phyloP scores from a whole-genome alignment of 2,329 filamentous ascomycete genomes.

The Fusarium penzigii region DNA sequence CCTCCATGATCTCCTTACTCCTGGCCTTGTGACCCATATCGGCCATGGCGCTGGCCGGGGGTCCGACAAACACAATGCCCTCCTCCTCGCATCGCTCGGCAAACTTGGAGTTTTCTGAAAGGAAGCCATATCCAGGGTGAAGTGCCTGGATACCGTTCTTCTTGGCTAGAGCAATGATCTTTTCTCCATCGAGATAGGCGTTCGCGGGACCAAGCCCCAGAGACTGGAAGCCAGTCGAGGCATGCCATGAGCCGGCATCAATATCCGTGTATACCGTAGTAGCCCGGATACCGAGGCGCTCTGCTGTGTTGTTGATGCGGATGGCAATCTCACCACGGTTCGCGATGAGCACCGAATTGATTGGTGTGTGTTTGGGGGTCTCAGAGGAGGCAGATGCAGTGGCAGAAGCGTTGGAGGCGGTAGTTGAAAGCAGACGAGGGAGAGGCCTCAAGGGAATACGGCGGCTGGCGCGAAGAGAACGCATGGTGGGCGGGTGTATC shows the following conservation, averaged over 20 bases:
- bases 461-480: conserved; percentile 54
- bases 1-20: conserved; percentile 95
- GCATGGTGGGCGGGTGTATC: conserved; percentile 43
- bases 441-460: conserved; percentile 49
- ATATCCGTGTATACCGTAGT: conserved; percentile 95
- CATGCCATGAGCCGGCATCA: conserved; percentile 85
- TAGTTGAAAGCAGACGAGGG: conserved; percentile 41
- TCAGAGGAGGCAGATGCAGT: conserved; percentile 35
- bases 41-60: conserved; percentile 76
- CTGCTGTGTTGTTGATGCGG: conserved; percentile 85
- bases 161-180: conserved; percentile 87
- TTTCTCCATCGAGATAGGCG: conserved; percentile 90
- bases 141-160: conserved; percentile 85
- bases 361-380: conserved; percentile 46
- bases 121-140: conserved; percentile 94
- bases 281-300: conserved; percentile 85
- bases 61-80: conserved; percentile 91
- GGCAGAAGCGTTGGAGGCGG: conserved; percentile 34
- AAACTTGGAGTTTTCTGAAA: conserved; percentile 92
- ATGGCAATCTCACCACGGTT: conserved; percentile 97
- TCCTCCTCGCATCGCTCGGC: conserved; percentile 85
- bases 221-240: conserved; percentile 78
- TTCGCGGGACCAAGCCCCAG: conserved; percentile 81
- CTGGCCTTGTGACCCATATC: conserved; percentile 94
- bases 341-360: conserved; percentile 86